Evolutionary conservation across 2,329 filamentous ascomycete genomes (phyloP).

Genomic region (Exophiala phaeomuriformis): DNA sequence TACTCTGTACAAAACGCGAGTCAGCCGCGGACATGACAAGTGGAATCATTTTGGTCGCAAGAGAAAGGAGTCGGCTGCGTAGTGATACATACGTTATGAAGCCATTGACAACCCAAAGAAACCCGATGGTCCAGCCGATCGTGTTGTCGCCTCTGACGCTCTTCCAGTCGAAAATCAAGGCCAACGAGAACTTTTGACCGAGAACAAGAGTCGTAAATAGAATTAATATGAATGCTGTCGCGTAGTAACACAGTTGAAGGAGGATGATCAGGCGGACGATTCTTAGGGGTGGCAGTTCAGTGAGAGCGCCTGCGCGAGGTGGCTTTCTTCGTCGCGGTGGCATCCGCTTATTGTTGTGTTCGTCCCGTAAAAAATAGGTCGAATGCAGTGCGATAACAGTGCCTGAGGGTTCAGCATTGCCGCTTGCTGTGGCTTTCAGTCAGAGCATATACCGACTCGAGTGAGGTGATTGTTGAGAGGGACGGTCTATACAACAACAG

Average conservation of each 20-base stretch:
- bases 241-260: constrained; percentile 60
- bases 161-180: constrained; percentile 57
- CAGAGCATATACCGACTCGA: too few relatives aligned
- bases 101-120: constrained; percentile 61
- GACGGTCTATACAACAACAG: too few relatives aligned
- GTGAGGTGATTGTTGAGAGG: too few relatives aligned
- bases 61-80: background rate
- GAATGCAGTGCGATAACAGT: too few relatives aligned
- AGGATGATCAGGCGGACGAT: constrained; percentile 61
- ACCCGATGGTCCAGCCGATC: constrained; percentile 60
- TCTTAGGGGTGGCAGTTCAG: constrained; percentile 59
- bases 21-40: background rate
- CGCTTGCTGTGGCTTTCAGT: background rate
- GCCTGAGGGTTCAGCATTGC: background rate
- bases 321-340: constrained; percentile 52
- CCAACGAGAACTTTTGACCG: constrained; percentile 52
- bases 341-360: constrained; percentile 35
- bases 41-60: background rate
- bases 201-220: constrained; percentile 61
- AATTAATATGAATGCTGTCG: constrained; percentile 53
- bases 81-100: constrained; percentile 51
- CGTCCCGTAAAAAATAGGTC: too few relatives aligned
- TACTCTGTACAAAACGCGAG: constrained; percentile 48
- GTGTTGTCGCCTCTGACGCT: constrained; percentile 60
- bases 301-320: constrained; percentile 58